Evolutionary conservation across 2,329 filamentous ascomycete species (phyloP).

Genomic region (Chrysoporthe cubensis): DNA sequence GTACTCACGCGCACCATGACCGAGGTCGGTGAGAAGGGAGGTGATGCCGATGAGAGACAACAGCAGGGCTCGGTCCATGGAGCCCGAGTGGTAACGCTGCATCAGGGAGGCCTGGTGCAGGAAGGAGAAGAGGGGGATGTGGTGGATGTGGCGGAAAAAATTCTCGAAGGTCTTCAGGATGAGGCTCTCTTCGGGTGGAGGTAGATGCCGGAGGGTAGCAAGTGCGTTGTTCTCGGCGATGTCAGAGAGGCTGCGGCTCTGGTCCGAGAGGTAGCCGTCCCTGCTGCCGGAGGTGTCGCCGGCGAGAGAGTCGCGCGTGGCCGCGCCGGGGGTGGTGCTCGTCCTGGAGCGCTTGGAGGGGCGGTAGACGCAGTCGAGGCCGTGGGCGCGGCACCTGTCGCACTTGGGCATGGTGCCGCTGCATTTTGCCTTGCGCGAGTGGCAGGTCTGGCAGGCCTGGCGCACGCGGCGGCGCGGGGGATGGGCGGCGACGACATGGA

Average conservation of each 20-base stretch:
- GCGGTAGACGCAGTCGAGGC: conserved; percentile 60
- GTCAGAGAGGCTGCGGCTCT: conserved; percentile 37
- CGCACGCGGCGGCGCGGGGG: conserved; percentile 58
- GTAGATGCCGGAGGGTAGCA: conserved; percentile 31
- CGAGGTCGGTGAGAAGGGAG: conserved; percentile 58
- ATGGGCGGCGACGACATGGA: conserved; percentile 47
- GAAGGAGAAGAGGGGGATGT: conserved; percentile 63
- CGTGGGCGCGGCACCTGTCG: conserved; percentile 55
- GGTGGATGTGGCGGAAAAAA: conserved; percentile 63
- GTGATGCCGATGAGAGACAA: conserved; percentile 61
- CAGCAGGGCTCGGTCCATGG: conserved; percentile 58
- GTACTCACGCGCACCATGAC: conserved; percentile 55
- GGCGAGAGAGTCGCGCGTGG: conserved; percentile 30
- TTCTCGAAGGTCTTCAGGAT: conserved; percentile 58
- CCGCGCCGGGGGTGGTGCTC: conserved; percentile 32
- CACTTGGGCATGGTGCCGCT: conserved; percentile 61
- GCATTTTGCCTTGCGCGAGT: conserved; percentile 61
- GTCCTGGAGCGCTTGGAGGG: conserved; percentile 47
- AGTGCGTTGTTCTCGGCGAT: conserved; percentile 31
- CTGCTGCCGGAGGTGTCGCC: conserved; percentile 37
- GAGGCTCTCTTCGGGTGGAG: conserved; percentile 48
- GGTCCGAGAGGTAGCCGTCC: conserved; percentile 39
- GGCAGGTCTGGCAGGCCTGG: conserved; percentile 61
- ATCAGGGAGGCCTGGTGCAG: conserved; percentile 62
- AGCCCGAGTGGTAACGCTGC: conserved; percentile 61